phyloP scores from a whole-genome alignment of 202 grass and related monocot genomes.

The Setaria viridis region DNA sequence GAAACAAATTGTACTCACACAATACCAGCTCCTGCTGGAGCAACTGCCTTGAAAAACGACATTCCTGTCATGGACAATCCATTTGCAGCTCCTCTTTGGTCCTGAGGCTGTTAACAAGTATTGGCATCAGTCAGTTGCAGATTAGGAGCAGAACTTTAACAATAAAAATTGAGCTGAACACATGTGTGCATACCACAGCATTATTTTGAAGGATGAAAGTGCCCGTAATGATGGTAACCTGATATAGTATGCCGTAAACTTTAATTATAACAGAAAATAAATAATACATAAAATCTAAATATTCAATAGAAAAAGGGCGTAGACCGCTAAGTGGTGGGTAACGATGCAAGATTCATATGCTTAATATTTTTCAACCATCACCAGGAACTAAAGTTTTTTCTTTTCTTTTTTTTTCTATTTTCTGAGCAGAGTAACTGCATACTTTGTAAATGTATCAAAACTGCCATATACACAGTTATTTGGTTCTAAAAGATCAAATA shows the following conservation, averaged over 20 bases:
- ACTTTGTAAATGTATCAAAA: slow-evolving; percentile 1
- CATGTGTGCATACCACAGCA: slow-evolving; percentile 61
- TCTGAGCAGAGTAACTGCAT: background rate
- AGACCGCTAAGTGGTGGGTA: background rate
- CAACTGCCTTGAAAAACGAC: slow-evolving; percentile 45
- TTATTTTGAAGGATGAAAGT: slow-evolving; percentile 93
- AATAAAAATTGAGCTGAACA: background rate
- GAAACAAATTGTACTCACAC: slow-evolving; percentile 65
- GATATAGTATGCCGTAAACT: slow-evolving; percentile 14
- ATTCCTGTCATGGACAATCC: slow-evolving; percentile 46
- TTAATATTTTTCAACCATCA: background rate
- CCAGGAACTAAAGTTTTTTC: background rate
- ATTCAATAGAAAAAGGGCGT: background rate
- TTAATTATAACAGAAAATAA: background rate
- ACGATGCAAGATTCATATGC: background rate
- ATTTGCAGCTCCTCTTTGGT: slow-evolving; percentile 98
- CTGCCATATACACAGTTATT: background rate
- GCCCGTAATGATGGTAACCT: slow-evolving; percentile 60
- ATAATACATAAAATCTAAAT: background rate
- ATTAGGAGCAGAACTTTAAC: background rate
- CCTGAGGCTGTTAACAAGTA: slow-evolving; percentile 55
- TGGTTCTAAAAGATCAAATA: background rate
- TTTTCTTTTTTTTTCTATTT: background rate
- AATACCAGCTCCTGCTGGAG: slow-evolving; percentile 79
- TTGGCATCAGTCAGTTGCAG: slow-evolving; percentile 4